Conservation (phyloP, 495 filamentous ascomycete genomes). For the Astrocystis sublimbata region DNA sequence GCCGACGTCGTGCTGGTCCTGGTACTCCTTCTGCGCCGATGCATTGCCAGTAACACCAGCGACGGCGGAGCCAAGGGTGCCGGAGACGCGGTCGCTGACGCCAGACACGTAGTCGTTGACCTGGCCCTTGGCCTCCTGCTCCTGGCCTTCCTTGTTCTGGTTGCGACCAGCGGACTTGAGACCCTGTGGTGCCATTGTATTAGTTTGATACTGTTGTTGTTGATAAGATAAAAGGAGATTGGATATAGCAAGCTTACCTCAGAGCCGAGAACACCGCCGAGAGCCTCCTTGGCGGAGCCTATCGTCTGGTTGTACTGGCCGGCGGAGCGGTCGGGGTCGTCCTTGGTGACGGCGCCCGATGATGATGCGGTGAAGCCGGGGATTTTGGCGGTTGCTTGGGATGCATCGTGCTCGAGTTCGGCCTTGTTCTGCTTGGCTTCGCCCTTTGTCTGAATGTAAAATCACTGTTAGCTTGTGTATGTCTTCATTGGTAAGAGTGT, state of each 20-base stretch:
- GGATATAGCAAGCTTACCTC: constrained; percentile 48
- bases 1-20: constrained; percentile 75
- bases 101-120: constrained; percentile 73
- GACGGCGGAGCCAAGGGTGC: constrained; percentile 67
- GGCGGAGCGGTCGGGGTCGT: constrained; percentile 67
- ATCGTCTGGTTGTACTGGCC: constrained; percentile 86
- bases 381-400: constrained; percentile 69
- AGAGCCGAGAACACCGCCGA: constrained; percentile 74
- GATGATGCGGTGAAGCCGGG: constrained; percentile 68
- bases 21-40: constrained; percentile 58
- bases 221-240: too few species aligned
- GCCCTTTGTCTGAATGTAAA: constrained; percentile 44
- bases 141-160: constrained; percentile 81
- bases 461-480: constrained; percentile 17
- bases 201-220: too few species aligned
- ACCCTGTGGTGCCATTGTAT: constrained; percentile 38
- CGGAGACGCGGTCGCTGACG: constrained; percentile 67
- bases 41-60: constrained; percentile 73
- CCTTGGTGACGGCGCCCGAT: constrained; percentile 69
- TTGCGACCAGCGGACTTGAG: constrained; percentile 71
- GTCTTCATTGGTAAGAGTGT: too few species aligned
- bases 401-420: constrained; percentile 64
- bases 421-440: constrained; percentile 61
- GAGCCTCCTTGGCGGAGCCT: constrained; percentile 78
- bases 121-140: constrained; percentile 82